These are phyloP conservation scores for Arabidopsis arenosa DNA, from an alignment of 345 rosid genomes.

Conservation along the genomic window DNA sequence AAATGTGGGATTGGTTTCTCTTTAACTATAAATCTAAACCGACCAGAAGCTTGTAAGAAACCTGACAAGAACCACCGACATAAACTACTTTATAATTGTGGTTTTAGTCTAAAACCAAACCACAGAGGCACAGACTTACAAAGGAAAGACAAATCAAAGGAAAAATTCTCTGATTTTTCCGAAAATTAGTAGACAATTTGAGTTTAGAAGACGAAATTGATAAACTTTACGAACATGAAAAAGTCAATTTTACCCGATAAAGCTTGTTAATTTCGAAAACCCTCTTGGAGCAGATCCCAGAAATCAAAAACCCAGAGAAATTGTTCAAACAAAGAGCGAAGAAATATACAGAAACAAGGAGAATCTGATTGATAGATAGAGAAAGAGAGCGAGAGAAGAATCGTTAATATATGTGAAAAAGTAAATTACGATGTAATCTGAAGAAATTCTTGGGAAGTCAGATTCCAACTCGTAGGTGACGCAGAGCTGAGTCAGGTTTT, in stretches of 20 bases:
- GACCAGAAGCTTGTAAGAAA: neutral
- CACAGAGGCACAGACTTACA: neutral
- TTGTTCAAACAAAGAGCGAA: slow-evolving; percentile 10
- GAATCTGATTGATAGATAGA: slow-evolving; percentile 11
- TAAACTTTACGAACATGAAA: neutral
- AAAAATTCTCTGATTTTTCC: neutral
- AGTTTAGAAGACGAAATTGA: slow-evolving; percentile 8
- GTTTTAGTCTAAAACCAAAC: neutral
- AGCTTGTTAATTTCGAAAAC: neutral
- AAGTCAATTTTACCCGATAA: slow-evolving; percentile 25
- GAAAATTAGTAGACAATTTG: neutral
- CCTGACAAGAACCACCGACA: neutral
- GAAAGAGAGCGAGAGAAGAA: slow-evolving; percentile 12
- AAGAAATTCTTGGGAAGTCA: slow-evolving; percentile 12
- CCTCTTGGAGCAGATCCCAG: slow-evolving; percentile 35
- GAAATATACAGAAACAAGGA: neutral
- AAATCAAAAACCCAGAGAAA: neutral
- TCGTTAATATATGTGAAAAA: neutral
- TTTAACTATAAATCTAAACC: slow-evolving; percentile 12
- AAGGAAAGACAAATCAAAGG: slow-evolving; percentile 11
- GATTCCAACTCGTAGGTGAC: neutral
- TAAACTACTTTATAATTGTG: slow-evolving; percentile 9
- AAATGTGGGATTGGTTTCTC: neutral
- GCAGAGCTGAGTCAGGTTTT: too few species aligned
- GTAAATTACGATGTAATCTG: neutral